phyloP scores from a whole-genome alignment of 2,329 filamentous ascomycete species.

The Botrytis fragariae region DNA sequence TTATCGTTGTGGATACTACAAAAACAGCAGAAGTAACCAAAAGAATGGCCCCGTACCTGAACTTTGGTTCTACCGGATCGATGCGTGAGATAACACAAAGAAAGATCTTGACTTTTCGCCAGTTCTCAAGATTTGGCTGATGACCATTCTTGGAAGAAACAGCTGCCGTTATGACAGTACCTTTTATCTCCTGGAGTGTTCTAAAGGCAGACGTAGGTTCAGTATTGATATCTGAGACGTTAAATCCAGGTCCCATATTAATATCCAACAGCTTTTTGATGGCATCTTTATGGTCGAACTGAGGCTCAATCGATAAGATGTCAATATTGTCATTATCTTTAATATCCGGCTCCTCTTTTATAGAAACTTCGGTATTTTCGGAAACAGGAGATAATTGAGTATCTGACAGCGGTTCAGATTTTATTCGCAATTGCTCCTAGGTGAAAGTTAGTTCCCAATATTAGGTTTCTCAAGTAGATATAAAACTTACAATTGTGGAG shows the following conservation, averaged over 20 bases:
- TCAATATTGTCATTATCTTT: too few relatives aligned
- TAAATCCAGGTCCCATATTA: neutral
- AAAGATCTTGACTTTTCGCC: neutral
- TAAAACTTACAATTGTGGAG: neutral
- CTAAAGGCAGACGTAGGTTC: neutral
- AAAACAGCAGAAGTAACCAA: neutral
- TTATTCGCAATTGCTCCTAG: neutral
- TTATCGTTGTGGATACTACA: neutral
- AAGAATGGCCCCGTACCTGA: neutral
- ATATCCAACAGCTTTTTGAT: neutral
- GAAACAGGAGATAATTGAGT: too few relatives aligned
- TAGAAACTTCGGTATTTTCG: neutral
- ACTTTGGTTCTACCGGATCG: neutral
- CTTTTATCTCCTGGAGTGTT: neutral
- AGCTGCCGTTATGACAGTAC: fast-evolving
- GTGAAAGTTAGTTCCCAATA: neutral
- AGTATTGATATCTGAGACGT: neutral
- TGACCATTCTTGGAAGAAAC: neutral
- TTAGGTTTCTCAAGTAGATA: neutral
- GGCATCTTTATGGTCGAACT: neutral
- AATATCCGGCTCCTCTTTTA: neutral
- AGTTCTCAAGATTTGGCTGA: neutral
- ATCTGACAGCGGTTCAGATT: neutral
- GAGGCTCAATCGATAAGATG: neutral
- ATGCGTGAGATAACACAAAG: neutral